A percentile compares a stretch with the other conserved stretches of the same genome.
Conservation (phyloP, 2,329 filamentous ascomycete genomes). For the Nectriaceae sp. region DNA sequence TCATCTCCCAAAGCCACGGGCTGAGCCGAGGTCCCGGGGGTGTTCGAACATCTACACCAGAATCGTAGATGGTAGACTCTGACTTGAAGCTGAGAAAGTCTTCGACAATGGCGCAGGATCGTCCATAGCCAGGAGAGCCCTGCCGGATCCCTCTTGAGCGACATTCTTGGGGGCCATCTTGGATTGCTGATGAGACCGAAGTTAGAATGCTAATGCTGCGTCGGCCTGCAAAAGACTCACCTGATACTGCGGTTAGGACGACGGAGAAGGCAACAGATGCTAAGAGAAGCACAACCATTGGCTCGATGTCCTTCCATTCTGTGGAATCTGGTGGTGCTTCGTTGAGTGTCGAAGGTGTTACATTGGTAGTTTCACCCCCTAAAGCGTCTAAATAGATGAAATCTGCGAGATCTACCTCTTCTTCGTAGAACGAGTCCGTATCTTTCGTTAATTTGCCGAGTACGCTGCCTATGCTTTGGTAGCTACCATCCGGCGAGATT, state of each 20-base stretch:
- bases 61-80: slow-evolving; percentile 18
- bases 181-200: slow-evolving; percentile 13
- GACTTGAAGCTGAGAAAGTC: slow-evolving; percentile 19
- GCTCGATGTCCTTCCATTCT: slow-evolving; percentile 10
- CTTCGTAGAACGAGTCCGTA: slow-evolving; percentile 9
- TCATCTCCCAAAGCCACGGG: slow-evolving; percentile 15
- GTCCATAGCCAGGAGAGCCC: slow-evolving; percentile 10
- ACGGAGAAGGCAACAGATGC: slow-evolving; percentile 25
- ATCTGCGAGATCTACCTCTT: slow-evolving; percentile 9
- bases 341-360: not conserved
- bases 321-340: not conserved
- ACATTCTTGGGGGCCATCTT: slow-evolving; percentile 16
- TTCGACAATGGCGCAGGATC: slow-evolving; percentile 19
- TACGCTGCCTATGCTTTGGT: slow-evolving; percentile 5
- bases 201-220: too few relatives aligned
- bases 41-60: slow-evolving; percentile 19
- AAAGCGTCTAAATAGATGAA: slow-evolving; percentile 18
- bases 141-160: slow-evolving; percentile 5
- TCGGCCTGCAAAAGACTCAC: slow-evolving; percentile 14
- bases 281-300: slow-evolving; percentile 17
- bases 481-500: slow-evolving; percentile 1
- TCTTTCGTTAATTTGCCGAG: slow-evolving; percentile 9
- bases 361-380: slow-evolving; percentile 2
- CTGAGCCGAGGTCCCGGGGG: slow-evolving; percentile 9
- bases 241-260: slow-evolving; percentile 13